These are phyloP conservation scores for Cystoisospora suis DNA, from an alignment of 169 alveolate genomes.

Conservation along the genomic window DNA sequence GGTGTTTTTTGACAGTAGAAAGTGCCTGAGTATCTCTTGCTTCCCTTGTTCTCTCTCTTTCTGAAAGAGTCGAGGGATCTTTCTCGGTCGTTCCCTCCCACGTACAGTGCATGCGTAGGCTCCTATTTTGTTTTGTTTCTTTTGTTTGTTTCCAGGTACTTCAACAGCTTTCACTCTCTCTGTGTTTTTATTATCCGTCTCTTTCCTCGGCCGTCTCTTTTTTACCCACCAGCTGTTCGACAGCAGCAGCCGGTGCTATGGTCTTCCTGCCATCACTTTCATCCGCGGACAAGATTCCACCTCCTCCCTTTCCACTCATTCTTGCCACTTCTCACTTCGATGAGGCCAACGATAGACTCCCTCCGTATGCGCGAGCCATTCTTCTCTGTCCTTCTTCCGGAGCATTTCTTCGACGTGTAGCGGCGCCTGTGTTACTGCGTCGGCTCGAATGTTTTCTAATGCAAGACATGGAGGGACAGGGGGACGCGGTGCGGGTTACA, in stretches of 20 bases:
- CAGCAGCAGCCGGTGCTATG: slow-evolving; percentile 47
- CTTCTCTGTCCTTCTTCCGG: slow-evolving; percentile 61
- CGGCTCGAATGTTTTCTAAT: slow-evolving; percentile 5
- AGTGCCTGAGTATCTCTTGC: no score
- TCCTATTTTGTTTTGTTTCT: no score
- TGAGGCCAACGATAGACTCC: slow-evolving; percentile 25
- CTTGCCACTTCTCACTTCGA: slow-evolving; percentile 40
- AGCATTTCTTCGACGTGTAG: slow-evolving; percentile 42
- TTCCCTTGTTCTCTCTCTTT: neutral
- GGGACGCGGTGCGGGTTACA: neutral
- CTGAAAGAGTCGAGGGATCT: no score
- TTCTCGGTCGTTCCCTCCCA: no score
- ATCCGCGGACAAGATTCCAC: slow-evolving; percentile 50
- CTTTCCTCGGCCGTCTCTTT: neutral
- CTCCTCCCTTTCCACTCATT: slow-evolving; percentile 60
- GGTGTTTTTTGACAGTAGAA: no score
- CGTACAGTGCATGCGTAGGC: no score
- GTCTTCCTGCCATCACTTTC: slow-evolving; percentile 34
- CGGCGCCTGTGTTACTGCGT: slow-evolving; percentile 24
- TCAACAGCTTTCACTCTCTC: slow-evolving; percentile 6
- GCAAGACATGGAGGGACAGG: neutral
- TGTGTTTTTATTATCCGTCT: neutral
- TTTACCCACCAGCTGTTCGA: neutral
- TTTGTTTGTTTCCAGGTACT: neutral
- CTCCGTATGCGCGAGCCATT: slow-evolving; percentile 47